Evolutionary conservation across 2,329 filamentous ascomycete species (phyloP), one percentile per base, ranked within the genome.

Genomic region (Penicillium sp.): DNA sequence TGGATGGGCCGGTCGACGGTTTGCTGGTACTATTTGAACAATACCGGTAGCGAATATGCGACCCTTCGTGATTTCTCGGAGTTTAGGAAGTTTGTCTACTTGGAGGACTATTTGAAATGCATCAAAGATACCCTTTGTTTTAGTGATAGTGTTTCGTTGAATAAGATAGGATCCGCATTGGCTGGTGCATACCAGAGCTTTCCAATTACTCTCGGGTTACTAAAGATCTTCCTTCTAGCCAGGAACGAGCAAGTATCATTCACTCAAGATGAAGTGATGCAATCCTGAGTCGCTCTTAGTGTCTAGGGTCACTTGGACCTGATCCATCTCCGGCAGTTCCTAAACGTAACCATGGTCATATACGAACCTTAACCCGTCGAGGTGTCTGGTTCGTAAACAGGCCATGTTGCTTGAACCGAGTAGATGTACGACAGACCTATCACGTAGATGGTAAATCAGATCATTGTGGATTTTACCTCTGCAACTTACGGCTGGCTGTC

Each of bases 1-100:
- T 51, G 79, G 77, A 1, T 93, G 90, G 90, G 81, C 90, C 21
- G 85, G 85, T 24, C 87, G 85, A 65, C 90, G 84, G 67, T 94
- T 96, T 69, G 78, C 77, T 13, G 77, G 77, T 23, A 55, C 58
- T 26, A 31, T 65, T 26, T 70, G 51, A 59, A 36, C 11, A 10
- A 37, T 21, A 3, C 23, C 18, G 8, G 28, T 51, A 46, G 52
- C 37, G 28, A 26, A 29, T 18, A 14, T 34, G 43, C 31, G 46
- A 50, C 21, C 21, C 5, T 33, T 42, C 26, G 48, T 19, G 26
- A 31, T 47, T 52, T 48, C 39, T 51, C 3, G 55, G 55, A 55
- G 55, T 60, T 58, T 26, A 43, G 48, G 51, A 34, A 19, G 5
- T 24, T 51, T 24, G 28, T 49, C 19, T 26, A 47, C 36, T 29